Evolutionary conservation across 2,329 filamentous ascomycete species (phyloP).

Genomic region (Raffaelea ambrosiae): DNA sequence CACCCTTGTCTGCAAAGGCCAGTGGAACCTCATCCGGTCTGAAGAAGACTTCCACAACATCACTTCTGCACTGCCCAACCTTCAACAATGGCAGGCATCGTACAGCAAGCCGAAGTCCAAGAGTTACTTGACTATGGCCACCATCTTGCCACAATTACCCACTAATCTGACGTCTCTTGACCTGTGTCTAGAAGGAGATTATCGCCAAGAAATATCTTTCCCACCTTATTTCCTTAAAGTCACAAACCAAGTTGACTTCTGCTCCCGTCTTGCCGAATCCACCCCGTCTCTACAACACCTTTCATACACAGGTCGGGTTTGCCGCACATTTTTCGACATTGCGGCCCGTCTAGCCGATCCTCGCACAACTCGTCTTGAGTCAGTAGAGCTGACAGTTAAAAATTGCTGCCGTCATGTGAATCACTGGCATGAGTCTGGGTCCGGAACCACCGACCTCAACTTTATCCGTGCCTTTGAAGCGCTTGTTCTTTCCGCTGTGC

Average conservation of each 20-base stretch:
- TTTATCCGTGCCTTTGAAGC: constrained; percentile 66
- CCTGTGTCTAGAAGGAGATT: constrained; percentile 64
- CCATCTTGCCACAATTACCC: constrained; percentile 51
- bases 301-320: constrained; percentile 64
- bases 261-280: constrained; percentile 51
- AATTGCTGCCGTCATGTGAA: constrained; percentile 57
- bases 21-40: constrained; percentile 67
- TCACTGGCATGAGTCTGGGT: constrained; percentile 54
- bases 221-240: constrained; percentile 55
- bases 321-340: constrained; percentile 57
- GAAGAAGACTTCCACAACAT: constrained; percentile 55
- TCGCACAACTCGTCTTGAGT: constrained; percentile 46
- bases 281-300: constrained; percentile 57
- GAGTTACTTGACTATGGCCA: constrained; percentile 61
- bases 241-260: constrained; percentile 53
- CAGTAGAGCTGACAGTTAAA: constrained; percentile 64
- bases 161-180: constrained; percentile 52
- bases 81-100: constrained; percentile 55
- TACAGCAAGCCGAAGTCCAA: constrained; percentile 67
- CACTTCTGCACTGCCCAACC: constrained; percentile 52
- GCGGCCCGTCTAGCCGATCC: constrained; percentile 41
- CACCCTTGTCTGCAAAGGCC: constrained; percentile 63
- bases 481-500: constrained; percentile 55
- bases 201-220: constrained; percentile 53
- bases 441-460: constrained; percentile 61